phyloP scores from a whole-genome alignment of 805 yeast genomes.

The Kuraishia ogatae region DNA sequence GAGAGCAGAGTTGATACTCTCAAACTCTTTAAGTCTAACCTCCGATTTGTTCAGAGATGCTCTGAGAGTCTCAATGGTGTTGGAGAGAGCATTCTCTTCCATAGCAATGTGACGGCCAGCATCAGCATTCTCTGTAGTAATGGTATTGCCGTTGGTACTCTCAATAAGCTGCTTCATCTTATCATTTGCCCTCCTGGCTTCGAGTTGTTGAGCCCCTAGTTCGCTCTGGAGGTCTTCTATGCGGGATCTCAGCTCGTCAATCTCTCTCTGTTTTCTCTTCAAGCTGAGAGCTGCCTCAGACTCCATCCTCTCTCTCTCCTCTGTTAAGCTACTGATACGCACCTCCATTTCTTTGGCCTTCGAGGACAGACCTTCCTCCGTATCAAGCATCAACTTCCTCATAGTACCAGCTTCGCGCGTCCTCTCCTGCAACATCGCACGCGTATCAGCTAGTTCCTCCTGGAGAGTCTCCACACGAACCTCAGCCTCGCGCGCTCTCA shows the following conservation, averaged over 20 bases:
- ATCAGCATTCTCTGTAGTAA: background rate
- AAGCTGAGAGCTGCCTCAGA: constrained; percentile 37
- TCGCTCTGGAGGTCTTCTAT: constrained; percentile 24
- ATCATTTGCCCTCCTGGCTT: constrained; percentile 5
- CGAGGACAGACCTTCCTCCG: constrained; percentile 47
- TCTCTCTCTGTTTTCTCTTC: constrained; percentile 53
- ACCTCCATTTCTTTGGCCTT: constrained; percentile 48
- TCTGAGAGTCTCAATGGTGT: constrained; percentile 34
- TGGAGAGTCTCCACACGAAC: constrained; percentile 57
- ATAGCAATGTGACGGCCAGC: constrained; percentile 7
- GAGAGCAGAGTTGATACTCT: constrained; percentile 41
- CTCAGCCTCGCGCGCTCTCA: constrained; percentile 59
- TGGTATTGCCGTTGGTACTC: background rate
- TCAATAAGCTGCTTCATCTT: constrained; percentile 18
- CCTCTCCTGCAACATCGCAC: constrained; percentile 68
- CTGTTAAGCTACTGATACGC: constrained; percentile 40
- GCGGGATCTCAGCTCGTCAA: constrained; percentile 50
- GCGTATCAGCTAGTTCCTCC: constrained; percentile 74
- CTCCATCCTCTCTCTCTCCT: constrained; percentile 57
- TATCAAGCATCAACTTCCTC: constrained; percentile 58
- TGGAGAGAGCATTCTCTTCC: background rate
- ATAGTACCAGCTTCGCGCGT: constrained; percentile 70
- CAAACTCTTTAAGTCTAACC: constrained; percentile 44
- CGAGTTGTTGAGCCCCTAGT: constrained; percentile 7
- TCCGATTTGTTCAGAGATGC: constrained; percentile 44